Base-by-base conservation (phyloP, 1,139 yeast species). In the Saccharomycopsis phalli region DNA sequence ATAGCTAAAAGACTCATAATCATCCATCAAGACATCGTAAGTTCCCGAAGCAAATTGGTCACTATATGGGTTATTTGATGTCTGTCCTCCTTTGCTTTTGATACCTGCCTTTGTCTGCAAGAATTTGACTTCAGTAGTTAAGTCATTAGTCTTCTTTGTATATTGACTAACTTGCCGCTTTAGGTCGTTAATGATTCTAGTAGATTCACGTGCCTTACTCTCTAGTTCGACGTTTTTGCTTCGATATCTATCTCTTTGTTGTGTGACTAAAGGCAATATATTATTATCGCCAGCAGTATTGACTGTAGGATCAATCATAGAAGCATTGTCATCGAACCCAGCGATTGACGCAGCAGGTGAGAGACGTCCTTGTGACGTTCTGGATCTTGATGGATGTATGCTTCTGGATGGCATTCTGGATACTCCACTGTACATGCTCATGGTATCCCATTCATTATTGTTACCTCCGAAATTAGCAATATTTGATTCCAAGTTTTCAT, bases 221-320 rank as follows among this genome's bases (percentile, higher is more conserved):
- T 91, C 97, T 39, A 91, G 67, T 54, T 86, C 95, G 42, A 71
- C 73, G 52, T 81, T 86, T 44, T 88, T 71, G 23, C 75, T 73
- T 51, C 94, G 75, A 66, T 88, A 87, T 49, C 97, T 67, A 58
- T 91, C 97, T 58, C 98, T 74, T 61, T 91, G 98, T 53, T 91
- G 88, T 18, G 96, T 87, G 25, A 91, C 76, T 40, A 91, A 86
- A 1, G 95, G 94, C 36, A 91, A 62, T 31, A 91, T 79, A 0
- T 86, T 71, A 39, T 54, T 31, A 37, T 52, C 43, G 16, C 34
- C 37, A 10, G 23, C 31, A 13, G 31, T 3, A 18, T 31, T 19
- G 8, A 32, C 40, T 17, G 31, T 14, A 13, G 17, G 7, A 10
- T 19, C 30, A 3, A 26, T 13, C 10, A 34, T 16, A 4, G 46